Conservation (phyloP, 2,329 filamentous ascomycete genomes). For the Hyphodiscus sp. region DNA sequence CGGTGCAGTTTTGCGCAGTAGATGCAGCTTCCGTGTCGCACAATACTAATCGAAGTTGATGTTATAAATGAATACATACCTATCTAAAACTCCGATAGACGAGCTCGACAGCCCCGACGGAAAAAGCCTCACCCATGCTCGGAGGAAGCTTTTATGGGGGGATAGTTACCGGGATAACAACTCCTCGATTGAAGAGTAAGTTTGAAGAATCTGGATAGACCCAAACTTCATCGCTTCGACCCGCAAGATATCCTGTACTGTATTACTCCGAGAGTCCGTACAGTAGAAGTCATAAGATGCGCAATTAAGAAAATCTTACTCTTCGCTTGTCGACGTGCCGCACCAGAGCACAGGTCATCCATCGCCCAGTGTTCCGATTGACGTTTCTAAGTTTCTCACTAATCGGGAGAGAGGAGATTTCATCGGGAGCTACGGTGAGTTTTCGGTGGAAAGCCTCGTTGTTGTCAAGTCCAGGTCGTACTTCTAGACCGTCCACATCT, state of each 20-base stretch:
- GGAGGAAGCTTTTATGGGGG: neutral
- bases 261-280: too few species aligned
- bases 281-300: slow-evolving; percentile 3
- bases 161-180: neutral
- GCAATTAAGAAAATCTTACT: slow-evolving; percentile 7
- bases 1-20: neutral
- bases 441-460: neutral
- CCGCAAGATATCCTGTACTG: too few species aligned
- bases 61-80: neutral
- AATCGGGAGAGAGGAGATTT: neutral
- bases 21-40: neutral
- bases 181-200: neutral
- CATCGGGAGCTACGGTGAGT: neutral
- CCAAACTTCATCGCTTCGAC: neutral
- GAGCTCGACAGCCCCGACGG: neutral
- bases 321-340: neutral
- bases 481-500: neutral
- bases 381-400: neutral
- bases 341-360: neutral
- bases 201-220: neutral
- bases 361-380: neutral
- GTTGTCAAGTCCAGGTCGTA: too few species aligned
- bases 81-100: neutral
- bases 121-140: neutral
- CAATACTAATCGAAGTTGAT: neutral